Conservation (phyloP, 2,329 filamentous ascomycete species). For the Xylariaceae sp. region DNA sequence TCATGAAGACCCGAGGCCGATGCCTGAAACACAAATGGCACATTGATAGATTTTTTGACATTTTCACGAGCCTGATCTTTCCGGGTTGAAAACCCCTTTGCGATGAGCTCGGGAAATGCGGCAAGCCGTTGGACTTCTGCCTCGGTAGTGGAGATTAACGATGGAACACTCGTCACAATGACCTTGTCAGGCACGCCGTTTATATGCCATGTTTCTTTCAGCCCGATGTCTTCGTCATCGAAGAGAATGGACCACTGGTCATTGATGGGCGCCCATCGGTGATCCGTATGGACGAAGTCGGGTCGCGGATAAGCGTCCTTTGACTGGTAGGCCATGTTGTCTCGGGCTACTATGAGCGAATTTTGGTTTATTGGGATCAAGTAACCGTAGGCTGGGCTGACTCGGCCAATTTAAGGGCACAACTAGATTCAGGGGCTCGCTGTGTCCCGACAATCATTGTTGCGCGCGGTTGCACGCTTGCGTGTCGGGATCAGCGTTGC, state of each 20-base stretch:
- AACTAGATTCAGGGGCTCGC: not conserved
- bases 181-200: conserved; percentile 45
- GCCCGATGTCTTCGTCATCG: conserved; percentile 59
- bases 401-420: not conserved
- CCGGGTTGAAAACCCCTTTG: conserved; percentile 41
- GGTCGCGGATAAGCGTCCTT: conserved; percentile 55
- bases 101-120: conserved; percentile 46
- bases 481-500: conserved; percentile 5
- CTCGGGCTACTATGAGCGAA: not conserved
- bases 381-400: not conserved
- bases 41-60: conserved; percentile 51
- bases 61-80: conserved; percentile 33
- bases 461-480: conserved; percentile 3
- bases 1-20: conserved; percentile 60
- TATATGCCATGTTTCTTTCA: conserved; percentile 50
- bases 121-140: conserved; percentile 46
- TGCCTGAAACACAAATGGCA: conserved; percentile 63
- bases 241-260: conserved; percentile 62
- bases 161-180: conserved; percentile 23
- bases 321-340: conserved; percentile 30
- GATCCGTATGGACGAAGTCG: conserved; percentile 54
- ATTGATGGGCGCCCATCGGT: conserved; percentile 58
- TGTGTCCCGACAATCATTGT: conserved; percentile 19
- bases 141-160: conserved; percentile 25
- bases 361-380: not conserved